Conservation (phyloP, 495 filamentous ascomycete genomes). For the Aspergillus hancockii region DNA sequence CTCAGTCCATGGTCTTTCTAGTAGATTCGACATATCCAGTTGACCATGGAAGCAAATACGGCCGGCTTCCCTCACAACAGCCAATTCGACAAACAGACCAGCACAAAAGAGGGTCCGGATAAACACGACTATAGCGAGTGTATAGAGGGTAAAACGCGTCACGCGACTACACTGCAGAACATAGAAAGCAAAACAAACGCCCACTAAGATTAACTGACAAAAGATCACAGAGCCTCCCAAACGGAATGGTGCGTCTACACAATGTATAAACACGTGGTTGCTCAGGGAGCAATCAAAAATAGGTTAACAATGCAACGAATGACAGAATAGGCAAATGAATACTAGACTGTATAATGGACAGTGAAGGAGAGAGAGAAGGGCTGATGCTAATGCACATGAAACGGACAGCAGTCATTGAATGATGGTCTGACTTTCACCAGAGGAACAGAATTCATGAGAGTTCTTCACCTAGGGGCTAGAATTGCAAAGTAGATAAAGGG, state of each 20-base stretch:
- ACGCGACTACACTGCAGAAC: constrained; percentile 16
- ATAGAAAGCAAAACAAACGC: constrained; percentile 13
- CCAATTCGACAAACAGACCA: constrained; percentile 16
- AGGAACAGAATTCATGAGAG: constrained; percentile 12
- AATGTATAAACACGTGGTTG: constrained; percentile 28
- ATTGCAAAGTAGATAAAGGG: constrained; percentile 10
- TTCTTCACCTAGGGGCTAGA: constrained; percentile 9
- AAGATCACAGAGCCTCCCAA: constrained; percentile 36
- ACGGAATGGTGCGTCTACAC: constrained; percentile 30
- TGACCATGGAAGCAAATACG: constrained; percentile 39
- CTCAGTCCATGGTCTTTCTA: constrained; percentile 57
- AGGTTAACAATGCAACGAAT: constrained; percentile 24
- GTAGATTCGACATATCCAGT: constrained; percentile 49
- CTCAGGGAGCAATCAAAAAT: constrained; percentile 18
- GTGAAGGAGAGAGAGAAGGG: constrained; percentile 15
- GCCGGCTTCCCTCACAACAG: constrained; percentile 15
- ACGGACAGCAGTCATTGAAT: constrained; percentile 29
- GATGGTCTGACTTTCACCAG: constrained; percentile 17
- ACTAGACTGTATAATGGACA: constrained; percentile 17
- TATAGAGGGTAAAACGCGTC: constrained; percentile 19
- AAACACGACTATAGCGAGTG: not conserved
- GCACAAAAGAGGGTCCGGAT: constrained; percentile 7
- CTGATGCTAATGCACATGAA: constrained; percentile 18
- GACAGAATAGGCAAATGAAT: constrained; percentile 18
- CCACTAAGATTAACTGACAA: constrained; percentile 26